Base-by-base conservation (phyloP, 2,329 filamentous ascomycete species). In the Epichloe festucae region DNA sequence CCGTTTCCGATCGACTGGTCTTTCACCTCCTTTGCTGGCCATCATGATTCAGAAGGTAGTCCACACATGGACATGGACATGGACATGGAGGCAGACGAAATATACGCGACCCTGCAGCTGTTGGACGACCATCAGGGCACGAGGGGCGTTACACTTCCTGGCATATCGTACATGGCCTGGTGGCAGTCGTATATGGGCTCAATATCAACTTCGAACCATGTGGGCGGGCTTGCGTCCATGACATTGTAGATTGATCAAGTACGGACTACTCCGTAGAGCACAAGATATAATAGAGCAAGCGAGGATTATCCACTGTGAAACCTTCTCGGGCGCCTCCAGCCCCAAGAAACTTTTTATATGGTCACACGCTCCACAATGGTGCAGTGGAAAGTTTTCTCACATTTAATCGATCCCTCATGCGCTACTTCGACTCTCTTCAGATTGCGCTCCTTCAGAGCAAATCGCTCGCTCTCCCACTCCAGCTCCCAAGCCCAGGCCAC, bases 111-210 rank as follows among this genome's bases (percentile, higher is more conserved):
- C 34, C n/a, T 17, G 19, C 14, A 42, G 19, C 19, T 42, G 10
- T 10, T 44, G 10, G 35, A 49, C 10, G 15, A 17, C 6, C 8
- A 35, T 5, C 31, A 21, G 19, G n/a, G 1, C 34, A 47, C 36
- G 46, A 31, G 11, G 15, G 27, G 27, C 15, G 34, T 15, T 4
- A 45, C 51, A 3, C 23, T 41, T 8, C 51, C 51, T 23, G 51
- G 51, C 14, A 19, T 21, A 31, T 49, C 51, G 34, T 52, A 52
- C 42, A 46, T 39, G 43, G 23, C 35, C 19, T 52, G 51, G 51
- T 52, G 51, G 51, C 47, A 52, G n/a, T 52, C 51, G 15, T 52
- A 52, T 36, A 38, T 48, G 38, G 15, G 27, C 11, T 50, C 48
- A 15, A 27, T 23, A 14, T 38, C 41, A 14, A 27, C 31, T 17